phyloP scores from a whole-genome alignment of 345 rosid species.

The Clarkia xantiana region DNA sequence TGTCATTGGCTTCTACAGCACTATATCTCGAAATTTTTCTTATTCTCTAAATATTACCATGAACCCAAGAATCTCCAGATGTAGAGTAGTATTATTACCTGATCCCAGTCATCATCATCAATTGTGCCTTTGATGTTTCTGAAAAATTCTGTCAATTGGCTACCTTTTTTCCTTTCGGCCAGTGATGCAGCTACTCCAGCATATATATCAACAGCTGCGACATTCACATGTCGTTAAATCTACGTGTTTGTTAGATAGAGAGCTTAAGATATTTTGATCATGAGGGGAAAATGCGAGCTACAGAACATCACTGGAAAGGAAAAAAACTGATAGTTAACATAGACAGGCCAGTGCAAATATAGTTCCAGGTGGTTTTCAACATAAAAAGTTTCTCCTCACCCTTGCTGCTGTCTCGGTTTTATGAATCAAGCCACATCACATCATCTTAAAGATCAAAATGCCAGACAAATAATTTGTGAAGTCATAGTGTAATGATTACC shows the following conservation, averaged over 20 bases:
- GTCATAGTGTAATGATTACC: slow-evolving; percentile 24
- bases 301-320: background rate
- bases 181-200: slow-evolving; percentile 95
- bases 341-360: background rate
- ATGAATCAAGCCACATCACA: too few relatives aligned
- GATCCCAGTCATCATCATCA: slow-evolving; percentile 93
- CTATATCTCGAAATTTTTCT: too few relatives aligned
- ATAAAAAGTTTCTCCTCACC: too few relatives aligned
- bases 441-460: too few relatives aligned
- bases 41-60: too few relatives aligned
- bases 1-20: too few relatives aligned
- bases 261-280: too few relatives aligned
- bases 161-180: slow-evolving; percentile 80
- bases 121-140: slow-evolving; percentile 87
- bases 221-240: too few relatives aligned
- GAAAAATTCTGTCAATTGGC: slow-evolving; percentile 83
- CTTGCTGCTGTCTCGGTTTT: too few relatives aligned
- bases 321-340: background rate
- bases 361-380: too few relatives aligned
- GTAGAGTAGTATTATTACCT: slow-evolving; percentile 36
- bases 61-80: background rate
- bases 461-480: background rate
- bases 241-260: too few relatives aligned
- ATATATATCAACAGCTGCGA: slow-evolving; percentile 85
- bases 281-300: too few relatives aligned